Conservation (phyloP, 2,329 filamentous ascomycete genomes). For the Exophiala xenobiotica region DNA sequence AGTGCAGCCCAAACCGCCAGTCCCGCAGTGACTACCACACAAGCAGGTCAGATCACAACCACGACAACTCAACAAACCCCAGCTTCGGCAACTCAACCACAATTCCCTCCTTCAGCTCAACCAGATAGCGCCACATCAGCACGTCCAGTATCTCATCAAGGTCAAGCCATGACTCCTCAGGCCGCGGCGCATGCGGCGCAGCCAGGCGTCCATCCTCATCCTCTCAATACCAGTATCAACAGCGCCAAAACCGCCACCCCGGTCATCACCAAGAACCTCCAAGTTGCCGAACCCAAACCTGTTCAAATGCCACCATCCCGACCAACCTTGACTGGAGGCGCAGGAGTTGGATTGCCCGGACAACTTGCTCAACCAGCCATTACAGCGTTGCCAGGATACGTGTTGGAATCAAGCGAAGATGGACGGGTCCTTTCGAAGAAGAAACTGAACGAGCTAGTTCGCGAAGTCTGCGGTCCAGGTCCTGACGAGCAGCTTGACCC, state of each 20-base stretch:
- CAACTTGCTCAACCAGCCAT: slow-evolving; percentile 87
- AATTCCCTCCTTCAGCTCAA: slow-evolving; percentile 15
- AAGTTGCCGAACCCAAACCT: slow-evolving; percentile 68
- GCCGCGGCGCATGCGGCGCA: slow-evolving; percentile 32
- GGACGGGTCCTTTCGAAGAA: slow-evolving; percentile 96
- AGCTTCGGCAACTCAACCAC: slow-evolving; percentile 43
- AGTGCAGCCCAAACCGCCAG: slow-evolving; percentile 36
- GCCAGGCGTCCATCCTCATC: slow-evolving; percentile 40
- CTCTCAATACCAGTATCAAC: slow-evolving; percentile 42
- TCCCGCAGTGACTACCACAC: slow-evolving; percentile 33
- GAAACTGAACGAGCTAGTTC: slow-evolving; percentile 91
- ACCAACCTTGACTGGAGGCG: slow-evolving; percentile 79
- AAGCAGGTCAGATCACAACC: slow-evolving; percentile 21
- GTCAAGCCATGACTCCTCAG: slow-evolving; percentile 35
- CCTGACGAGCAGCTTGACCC: slow-evolving; percentile 76
- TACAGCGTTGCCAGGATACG: slow-evolving; percentile 75
- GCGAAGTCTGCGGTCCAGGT: slow-evolving; percentile 79
- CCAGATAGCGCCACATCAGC: slow-evolving; percentile 16
- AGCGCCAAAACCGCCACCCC: slow-evolving; percentile 62
- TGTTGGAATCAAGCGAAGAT: slow-evolving; percentile 79
- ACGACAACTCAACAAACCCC: slow-evolving; percentile 42
- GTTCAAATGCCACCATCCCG: slow-evolving; percentile 70
- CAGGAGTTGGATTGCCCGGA: slow-evolving; percentile 71
- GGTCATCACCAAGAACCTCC: slow-evolving; percentile 78
- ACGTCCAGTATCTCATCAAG: slow-evolving; percentile 30